Evolutionary conservation across 139 green algal genomes (phyloP), one percentile per base, ranked within the genome.

Genomic region (Gonium pectorale): DNA sequence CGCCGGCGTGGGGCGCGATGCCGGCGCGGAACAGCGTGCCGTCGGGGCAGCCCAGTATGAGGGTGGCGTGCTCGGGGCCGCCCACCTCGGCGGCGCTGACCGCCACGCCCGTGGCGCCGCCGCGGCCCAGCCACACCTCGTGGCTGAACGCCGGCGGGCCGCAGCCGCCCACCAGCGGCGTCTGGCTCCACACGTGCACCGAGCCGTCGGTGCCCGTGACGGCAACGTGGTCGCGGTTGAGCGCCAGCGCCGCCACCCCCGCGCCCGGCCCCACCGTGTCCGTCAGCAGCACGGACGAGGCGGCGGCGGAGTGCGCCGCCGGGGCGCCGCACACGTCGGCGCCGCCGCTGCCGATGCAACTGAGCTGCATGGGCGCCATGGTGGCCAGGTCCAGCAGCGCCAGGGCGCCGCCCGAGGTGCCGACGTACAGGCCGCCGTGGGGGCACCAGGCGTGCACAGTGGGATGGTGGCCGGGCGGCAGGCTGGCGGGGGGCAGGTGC

Each of bases 201-300:
- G 35, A 67, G 79, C 79, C 79, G 64, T 87, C 86, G 2, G 52
- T 54, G 15, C 64, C 72, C 0, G 51, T 59, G 8, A 90, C 86
- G 26, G 59, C 86, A 51, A 90, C 38, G 17, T 77, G 31, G 64
- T 90, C 86, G 0, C 86, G 62, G 52, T 75, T 90, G 2, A 90
- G 43, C 13, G 73, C 31, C 43, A 90, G 40, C 2, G 62, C 64
- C 7, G 77, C 51, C 43, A 83, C 77, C 17, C 43, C 77, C 21
- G 43, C 77, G 31, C 77, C 77, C 37, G 77, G 62, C 3, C 60
- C 77, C 26, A 29, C 60, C 0, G 62, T 29, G 31, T 83, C 62
- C 17, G 35, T 33, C 38, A 83, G 62, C 77, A 83, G 4, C 67
- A 31, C 85, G 22, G 67, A 38, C 54, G 43, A 38, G 43, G 70